These are phyloP conservation scores for Microsporum ferrugineum DNA, from an alignment of 2,329 filamentous ascomycete genomes.

Conservation along the genomic window DNA sequence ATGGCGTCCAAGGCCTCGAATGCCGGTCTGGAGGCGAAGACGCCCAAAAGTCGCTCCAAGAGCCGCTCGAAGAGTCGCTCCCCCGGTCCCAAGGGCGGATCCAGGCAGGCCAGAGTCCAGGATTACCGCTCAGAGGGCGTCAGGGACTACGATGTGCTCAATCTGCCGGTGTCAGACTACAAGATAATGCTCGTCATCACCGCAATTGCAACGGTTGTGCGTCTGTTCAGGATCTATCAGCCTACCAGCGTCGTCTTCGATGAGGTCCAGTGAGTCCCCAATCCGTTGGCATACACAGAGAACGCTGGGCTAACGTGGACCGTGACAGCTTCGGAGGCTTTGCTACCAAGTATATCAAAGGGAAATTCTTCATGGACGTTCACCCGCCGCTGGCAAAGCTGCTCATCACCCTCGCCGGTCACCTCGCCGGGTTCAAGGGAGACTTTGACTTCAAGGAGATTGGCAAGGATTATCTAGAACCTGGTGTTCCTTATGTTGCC, in stretches of 20 bases:
- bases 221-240: slow-evolving; percentile 91
- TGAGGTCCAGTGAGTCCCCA: slow-evolving; percentile 81
- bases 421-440: slow-evolving; percentile 87
- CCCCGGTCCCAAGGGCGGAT: slow-evolving; percentile 29
- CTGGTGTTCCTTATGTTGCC: slow-evolving; percentile 87
- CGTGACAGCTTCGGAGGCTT: slow-evolving; percentile 80
- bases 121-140: slow-evolving; percentile 45
- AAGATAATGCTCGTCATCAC: slow-evolving; percentile 63
- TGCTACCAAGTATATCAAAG: slow-evolving; percentile 98
- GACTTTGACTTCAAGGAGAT: slow-evolving; percentile 99
- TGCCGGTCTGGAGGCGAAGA: slow-evolving; percentile 28
- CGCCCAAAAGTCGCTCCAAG: slow-evolving; percentile 27
- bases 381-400: slow-evolving; percentile 95
- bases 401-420: slow-evolving; percentile 88
- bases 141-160: slow-evolving; percentile 81
- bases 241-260: slow-evolving; percentile 96
- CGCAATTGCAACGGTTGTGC: slow-evolving; percentile 62
- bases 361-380: slow-evolving; percentile 99
- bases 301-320: background rate
- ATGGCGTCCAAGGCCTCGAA: slow-evolving; percentile 17
- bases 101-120: slow-evolving; percentile 22
- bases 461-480: slow-evolving; percentile 94
- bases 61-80: slow-evolving; percentile 31
- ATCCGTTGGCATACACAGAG: background rate
- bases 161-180: slow-evolving; percentile 74